These are phyloP conservation scores for Mallotus repandus DNA, from an alignment of 441 rosid species.

Conservation along the genomic window DNA sequence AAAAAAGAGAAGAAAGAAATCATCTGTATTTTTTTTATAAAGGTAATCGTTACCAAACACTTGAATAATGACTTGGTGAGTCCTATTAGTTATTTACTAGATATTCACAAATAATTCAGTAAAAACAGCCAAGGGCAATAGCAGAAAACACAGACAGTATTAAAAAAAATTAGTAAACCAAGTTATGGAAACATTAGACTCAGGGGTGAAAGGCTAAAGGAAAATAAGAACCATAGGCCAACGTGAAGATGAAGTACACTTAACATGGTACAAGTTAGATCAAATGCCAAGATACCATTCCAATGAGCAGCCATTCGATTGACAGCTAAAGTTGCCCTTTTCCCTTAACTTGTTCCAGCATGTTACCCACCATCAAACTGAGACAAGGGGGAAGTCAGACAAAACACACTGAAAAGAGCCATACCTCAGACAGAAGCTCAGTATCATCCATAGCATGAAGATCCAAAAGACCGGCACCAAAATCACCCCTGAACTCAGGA, in stretches of 20 bases:
- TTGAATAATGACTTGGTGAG: neutral
- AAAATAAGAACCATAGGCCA: neutral
- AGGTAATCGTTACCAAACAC: neutral
- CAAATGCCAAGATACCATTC: neutral
- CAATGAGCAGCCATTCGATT: neutral
- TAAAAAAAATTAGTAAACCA: neutral
- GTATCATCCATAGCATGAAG: constrained; percentile 99
- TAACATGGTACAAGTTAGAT: neutral
- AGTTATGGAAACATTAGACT: neutral
- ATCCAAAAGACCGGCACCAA: constrained; percentile 98
- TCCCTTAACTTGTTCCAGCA: neutral
- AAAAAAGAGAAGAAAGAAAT: neutral
- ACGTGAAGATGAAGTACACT: neutral
- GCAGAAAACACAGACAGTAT: neutral
- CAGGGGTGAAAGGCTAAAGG: neutral
- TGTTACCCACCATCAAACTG: neutral
- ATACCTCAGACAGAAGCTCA: constrained; percentile 95
- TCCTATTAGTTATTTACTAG: neutral
- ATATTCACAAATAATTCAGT: neutral
- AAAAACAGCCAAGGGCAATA: neutral
- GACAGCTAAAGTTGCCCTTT: neutral
- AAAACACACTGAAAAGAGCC: constrained; percentile 8
- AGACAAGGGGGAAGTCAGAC: neutral
- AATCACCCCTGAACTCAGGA: constrained; percentile 91
- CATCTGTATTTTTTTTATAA: neutral